phyloP scores from a whole-genome alignment of 2,329 filamentous ascomycete genomes.

The Amauroascus verrucosus region DNA sequence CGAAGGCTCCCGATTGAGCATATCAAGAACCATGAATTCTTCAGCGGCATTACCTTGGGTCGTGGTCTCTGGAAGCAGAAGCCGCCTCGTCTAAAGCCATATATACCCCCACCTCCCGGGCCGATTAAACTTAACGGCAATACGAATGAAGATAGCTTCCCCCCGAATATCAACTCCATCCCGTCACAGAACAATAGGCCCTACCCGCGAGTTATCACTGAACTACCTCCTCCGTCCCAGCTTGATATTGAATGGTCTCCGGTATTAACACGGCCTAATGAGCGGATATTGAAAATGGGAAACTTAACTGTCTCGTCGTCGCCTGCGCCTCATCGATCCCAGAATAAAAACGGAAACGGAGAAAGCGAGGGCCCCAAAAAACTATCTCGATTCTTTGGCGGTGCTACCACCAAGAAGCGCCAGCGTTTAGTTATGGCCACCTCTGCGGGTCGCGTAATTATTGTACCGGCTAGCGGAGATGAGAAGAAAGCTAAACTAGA shows the following conservation, averaged over 20 bases:
- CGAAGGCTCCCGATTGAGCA: slow-evolving; percentile 83
- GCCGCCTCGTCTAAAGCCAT: slow-evolving; percentile 75
- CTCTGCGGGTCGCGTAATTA: slow-evolving; percentile 75
- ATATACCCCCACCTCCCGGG: slow-evolving; percentile 65
- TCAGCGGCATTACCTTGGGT: slow-evolving; percentile 76
- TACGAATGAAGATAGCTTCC: slow-evolving; percentile 31
- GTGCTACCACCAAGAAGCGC: slow-evolving; percentile 81
- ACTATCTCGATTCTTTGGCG: slow-evolving; percentile 85
- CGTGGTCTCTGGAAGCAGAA: slow-evolving; percentile 79
- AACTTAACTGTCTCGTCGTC: slow-evolving; percentile 77
- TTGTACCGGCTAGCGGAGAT: slow-evolving; percentile 83
- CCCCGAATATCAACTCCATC: slow-evolving; percentile 30
- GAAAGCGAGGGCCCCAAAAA: slow-evolving; percentile 68
- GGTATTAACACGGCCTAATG: slow-evolving; percentile 79
- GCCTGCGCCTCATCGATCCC: slow-evolving; percentile 63
- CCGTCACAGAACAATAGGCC: slow-evolving; percentile 43
- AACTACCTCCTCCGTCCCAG: slow-evolving; percentile 90
- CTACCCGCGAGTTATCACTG: slow-evolving; percentile 77
- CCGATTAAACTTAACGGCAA: slow-evolving; percentile 61
- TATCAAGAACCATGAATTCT: slow-evolving; percentile 94
- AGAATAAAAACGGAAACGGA: slow-evolving; percentile 53
- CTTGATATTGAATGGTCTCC: slow-evolving; percentile 98
- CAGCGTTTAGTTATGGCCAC: slow-evolving; percentile 93
- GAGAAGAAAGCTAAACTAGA: slow-evolving; percentile 94
- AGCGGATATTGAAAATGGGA: slow-evolving; percentile 86